Evolutionary conservation across 164 flowering plant genomes (phyloP), one percentile per base, ranked within the genome.

Genomic region (Chimonanthus praecox): DNA sequence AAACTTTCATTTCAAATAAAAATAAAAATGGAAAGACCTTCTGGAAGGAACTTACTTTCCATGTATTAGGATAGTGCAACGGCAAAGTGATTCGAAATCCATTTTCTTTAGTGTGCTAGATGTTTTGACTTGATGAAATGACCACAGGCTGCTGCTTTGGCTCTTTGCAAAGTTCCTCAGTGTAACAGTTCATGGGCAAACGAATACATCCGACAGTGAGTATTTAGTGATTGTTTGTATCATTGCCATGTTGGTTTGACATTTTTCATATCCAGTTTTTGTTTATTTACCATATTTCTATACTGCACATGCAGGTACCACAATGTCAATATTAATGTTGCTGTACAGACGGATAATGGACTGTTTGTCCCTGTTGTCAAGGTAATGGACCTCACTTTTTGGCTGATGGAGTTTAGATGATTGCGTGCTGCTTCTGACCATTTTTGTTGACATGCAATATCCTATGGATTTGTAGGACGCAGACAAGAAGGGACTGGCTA

Each of bases 151-250:
- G 90, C 92, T 76, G 98, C 99, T 72, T 86, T 93, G 86, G 99
- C 98, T 68, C 92, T 93, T 72, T 83, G 85, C 51, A 93, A 89
- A 80, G 99, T 95, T 81, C 98, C 99, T 78, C 91, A 85, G 74
- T 92, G 97, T 80, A 95, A 95, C 76, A 92, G 98, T 78, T 94
- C 98, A n/a, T 96, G 98, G 99, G 88, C 91, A 46, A 82, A 94
- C 70, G 89, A 91, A 16, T 92, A 86, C 75, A 94, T 96, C 73
- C 89, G 97, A 65, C 98, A 94, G 98, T 96, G 75, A 89, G 98
- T 84, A 65, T 50, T 49, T 49, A 43, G 15, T 65, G 15, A 16
- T 63, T 63, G 9, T 18, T 63, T 63, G 66, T 6, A 5, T 33
- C 7, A 6, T 63, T 21, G 11, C 15, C 60, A 7, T 18, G 18